Evolutionary conservation across 805 yeast species (phyloP).

Genomic region (Wickerhamomyces sydowiorum): DNA sequence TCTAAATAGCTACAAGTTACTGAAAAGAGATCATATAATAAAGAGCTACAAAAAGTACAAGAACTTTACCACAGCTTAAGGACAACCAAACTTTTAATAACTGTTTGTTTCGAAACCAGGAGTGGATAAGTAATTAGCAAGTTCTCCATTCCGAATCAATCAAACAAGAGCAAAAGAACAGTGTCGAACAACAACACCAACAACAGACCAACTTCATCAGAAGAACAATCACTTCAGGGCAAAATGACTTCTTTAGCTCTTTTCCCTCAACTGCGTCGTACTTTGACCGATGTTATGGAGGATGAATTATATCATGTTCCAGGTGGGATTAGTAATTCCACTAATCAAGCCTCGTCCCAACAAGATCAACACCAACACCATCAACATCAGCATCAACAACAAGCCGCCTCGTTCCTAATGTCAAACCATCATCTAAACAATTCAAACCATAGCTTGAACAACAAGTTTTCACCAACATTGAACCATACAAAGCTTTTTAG

Average conservation of each 20-base stretch:
- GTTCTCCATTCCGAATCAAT: too few species aligned
- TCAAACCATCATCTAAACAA: constrained; percentile 4
- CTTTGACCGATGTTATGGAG: constrained; percentile 53
- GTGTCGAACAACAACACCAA: not conserved
- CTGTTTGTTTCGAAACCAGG: too few species aligned
- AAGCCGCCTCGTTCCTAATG: not conserved
- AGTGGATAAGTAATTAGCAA: too few species aligned
- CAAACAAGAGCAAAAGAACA: not conserved
- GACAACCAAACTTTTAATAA: too few species aligned
- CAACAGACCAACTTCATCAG: not conserved
- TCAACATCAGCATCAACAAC: constrained; percentile 9
- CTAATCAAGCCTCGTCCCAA: constrained; percentile 1
- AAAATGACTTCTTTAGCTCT: constrained; percentile 44
- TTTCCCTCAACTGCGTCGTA: constrained; percentile 44
- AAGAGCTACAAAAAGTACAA: too few species aligned
- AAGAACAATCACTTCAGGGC: not conserved
- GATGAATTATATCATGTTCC: constrained; percentile 46
- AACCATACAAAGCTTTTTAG: constrained; percentile 12
- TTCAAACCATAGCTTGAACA: constrained; percentile 2
- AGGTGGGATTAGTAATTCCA: not conserved
- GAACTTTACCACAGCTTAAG: too few species aligned
- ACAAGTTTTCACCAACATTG: constrained; percentile 6
- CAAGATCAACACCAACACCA: constrained; percentile 2
- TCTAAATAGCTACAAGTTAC: too few species aligned
- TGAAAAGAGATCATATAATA: too few species aligned